phyloP scores from a whole-genome alignment of 176 grass and related monocot genomes.

The Pharus latifolius region DNA sequence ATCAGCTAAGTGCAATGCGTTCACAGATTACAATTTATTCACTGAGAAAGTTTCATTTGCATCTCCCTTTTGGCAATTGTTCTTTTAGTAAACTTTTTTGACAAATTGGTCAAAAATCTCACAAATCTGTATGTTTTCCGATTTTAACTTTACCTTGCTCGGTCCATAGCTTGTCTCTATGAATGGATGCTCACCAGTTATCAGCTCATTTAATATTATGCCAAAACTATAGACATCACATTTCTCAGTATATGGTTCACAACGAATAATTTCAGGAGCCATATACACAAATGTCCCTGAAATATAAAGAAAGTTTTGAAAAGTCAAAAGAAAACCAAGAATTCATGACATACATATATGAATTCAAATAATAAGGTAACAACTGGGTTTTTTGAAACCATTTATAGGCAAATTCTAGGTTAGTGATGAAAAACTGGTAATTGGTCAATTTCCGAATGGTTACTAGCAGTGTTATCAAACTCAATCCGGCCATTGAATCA shows the following conservation, averaged over 20 bases:
- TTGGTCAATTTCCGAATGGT: no score
- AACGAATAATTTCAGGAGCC: constrained; percentile 58
- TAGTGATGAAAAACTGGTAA: no score
- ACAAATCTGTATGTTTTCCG: background rate
- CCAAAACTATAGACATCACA: constrained; percentile 71
- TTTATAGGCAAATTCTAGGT: no score
- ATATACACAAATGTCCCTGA: constrained; percentile 61
- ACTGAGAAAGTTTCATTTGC: background rate
- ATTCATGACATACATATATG: no score
- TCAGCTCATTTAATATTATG: constrained; percentile 44
- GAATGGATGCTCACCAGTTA: constrained; percentile 50
- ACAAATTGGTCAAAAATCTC: no score
- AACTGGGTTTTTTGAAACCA: no score
- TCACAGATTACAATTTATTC: background rate
- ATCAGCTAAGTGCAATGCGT: background rate
- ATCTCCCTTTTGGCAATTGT: no score
- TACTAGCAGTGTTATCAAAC: no score
- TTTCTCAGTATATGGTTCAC: constrained; percentile 56
- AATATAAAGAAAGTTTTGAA: background rate
- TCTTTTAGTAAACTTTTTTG: no score
- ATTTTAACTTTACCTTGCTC: constrained; percentile 21
- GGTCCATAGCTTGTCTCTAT: constrained; percentile 36
- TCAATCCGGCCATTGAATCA: no score
- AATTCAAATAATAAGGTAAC: no score
- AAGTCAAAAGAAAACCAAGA: background rate